Conservation (phyloP, 2,329 filamentous ascomycete species). For the Blastomyces gilchristii region DNA sequence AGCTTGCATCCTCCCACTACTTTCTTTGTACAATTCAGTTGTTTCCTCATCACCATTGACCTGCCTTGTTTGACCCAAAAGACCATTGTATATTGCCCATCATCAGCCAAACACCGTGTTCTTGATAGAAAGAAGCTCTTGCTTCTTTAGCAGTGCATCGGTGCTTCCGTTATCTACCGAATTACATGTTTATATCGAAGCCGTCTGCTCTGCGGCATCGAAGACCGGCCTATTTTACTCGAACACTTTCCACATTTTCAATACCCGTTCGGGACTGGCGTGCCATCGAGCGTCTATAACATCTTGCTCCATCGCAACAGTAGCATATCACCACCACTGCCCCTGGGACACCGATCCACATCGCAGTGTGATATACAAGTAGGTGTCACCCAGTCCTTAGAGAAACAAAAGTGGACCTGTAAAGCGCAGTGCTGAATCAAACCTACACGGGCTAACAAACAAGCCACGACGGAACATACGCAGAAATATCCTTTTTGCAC, state of each 20-base stretch:
- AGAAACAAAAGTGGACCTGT: too few relatives aligned
- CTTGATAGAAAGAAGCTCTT: neutral
- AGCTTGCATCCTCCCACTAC: neutral
- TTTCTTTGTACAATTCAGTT: neutral
- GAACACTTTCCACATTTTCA: neutral
- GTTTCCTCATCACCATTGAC: neutral
- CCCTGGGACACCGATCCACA: too few relatives aligned
- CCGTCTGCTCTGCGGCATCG: neutral
- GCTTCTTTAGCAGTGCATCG: neutral
- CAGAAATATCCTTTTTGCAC: too few relatives aligned
- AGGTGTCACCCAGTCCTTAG: too few relatives aligned
- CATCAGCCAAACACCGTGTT: neutral
- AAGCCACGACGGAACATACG: too few relatives aligned
- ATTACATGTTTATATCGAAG: neutral
- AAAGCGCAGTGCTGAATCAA: too few relatives aligned
- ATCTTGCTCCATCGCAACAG: too few relatives aligned
- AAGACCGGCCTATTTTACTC: neutral
- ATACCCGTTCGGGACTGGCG: too few relatives aligned
- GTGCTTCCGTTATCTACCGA: neutral
- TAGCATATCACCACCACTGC: too few relatives aligned
- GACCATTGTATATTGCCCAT: neutral
- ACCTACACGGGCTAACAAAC: too few relatives aligned
- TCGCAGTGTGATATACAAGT: too few relatives aligned
- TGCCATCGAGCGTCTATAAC: too few relatives aligned
- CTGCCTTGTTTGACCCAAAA: neutral